Evolutionary conservation across 305 asterid species (phyloP).

Genomic region (Fraxinus platypoda): DNA sequence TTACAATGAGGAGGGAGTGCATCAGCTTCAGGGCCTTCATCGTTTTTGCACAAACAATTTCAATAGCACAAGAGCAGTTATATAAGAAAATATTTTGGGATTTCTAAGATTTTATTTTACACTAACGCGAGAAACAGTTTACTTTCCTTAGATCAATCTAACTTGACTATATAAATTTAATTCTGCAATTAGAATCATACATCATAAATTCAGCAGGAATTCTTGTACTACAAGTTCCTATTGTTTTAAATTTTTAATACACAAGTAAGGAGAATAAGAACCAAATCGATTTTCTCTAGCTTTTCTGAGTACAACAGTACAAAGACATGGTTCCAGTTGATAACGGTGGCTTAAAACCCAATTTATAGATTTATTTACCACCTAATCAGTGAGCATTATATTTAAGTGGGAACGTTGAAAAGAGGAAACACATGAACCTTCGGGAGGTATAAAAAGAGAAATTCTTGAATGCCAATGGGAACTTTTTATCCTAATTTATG

Average conservation of each 20-base stretch:
- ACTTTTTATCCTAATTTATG: neutral
- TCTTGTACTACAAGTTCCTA: neutral
- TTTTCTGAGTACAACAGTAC: neutral
- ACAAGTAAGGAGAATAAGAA: neutral
- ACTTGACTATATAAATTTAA: too few relatives aligned
- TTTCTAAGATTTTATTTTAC: neutral
- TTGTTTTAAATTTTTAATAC: neutral
- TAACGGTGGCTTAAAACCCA: neutral
- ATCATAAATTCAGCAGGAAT: neutral
- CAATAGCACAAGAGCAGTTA: neutral
- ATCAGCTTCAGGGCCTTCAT: neutral
- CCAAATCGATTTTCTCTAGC: neutral
- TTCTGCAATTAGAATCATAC: neutral
- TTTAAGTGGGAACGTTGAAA: too few relatives aligned
- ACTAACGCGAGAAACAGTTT: too few relatives aligned
- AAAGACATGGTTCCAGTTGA: neutral
- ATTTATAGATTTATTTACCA: neutral
- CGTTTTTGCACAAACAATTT: neutral
- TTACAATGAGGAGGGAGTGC: neutral
- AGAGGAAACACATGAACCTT: neutral
- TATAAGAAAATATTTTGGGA: neutral
- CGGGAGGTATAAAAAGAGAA: too few relatives aligned
- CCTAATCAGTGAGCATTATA: too few relatives aligned
- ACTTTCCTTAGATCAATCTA: neutral
- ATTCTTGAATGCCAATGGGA: neutral